Evolutionary conservation across 2,329 filamentous ascomycete species (phyloP).

Genomic region (Alternaria brassicae): DNA sequence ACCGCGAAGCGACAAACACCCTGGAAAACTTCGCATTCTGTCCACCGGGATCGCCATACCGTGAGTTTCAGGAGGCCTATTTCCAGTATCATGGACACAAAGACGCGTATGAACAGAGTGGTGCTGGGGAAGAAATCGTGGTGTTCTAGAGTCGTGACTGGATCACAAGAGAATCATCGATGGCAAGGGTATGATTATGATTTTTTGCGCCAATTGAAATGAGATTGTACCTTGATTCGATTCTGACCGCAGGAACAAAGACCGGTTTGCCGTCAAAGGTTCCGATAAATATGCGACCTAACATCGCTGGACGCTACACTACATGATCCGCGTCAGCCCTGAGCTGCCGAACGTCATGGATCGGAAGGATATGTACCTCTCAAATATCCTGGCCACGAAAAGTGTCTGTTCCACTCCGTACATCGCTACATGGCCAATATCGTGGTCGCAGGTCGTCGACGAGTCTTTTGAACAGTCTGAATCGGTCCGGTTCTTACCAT

Average conservation of each 20-base stretch:
- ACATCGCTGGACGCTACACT: conserved; percentile 14
- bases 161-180: background rate
- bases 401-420: background rate
- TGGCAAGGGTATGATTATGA: background rate
- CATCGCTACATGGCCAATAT: background rate
- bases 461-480: background rate
- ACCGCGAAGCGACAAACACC: conserved; percentile 46
- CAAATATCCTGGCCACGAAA: conserved; percentile 13
- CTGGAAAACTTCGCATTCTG: conserved; percentile 47
- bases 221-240: background rate
- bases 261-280: conserved; percentile 2
- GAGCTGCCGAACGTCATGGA: conserved; percentile 1
- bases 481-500: background rate
- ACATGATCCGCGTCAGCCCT: conserved; percentile 6
- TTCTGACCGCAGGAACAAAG: background rate
- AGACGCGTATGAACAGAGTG: conserved; percentile 38
- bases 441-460: background rate
- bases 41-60: conserved; percentile 41
- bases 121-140: conserved; percentile 20
- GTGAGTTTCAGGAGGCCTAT: conserved; percentile 38
- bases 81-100: conserved; percentile 46
- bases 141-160: conserved; percentile 21
- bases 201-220: conserved; percentile 4
- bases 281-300: conserved; percentile 12
- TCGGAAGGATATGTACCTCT: conserved; percentile 1